These are phyloP conservation scores for Inga oerstediana DNA, from an alignment of 306 rosid species.

Conservation along the genomic window DNA sequence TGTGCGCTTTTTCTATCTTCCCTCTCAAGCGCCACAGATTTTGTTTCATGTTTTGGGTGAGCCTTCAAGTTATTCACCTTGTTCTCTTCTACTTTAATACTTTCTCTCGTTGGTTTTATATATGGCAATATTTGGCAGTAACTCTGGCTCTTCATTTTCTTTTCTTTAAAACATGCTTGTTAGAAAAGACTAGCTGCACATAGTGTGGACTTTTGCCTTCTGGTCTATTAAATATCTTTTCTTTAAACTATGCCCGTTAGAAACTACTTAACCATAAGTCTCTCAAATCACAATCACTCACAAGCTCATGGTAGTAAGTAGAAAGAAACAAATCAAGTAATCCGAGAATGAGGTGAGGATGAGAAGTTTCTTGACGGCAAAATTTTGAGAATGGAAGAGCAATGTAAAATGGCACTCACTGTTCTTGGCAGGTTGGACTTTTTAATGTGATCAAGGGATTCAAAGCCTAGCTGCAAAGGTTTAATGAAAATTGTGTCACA, in stretches of 20 bases:
- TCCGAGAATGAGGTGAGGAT: background rate
- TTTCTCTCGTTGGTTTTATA: background rate
- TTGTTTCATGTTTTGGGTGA: too few relatives aligned
- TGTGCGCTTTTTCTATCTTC: background rate
- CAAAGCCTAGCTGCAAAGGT: background rate
- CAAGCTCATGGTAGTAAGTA: background rate
- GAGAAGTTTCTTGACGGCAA: background rate
- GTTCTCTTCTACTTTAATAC: background rate
- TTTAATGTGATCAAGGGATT: background rate
- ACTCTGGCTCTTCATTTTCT: background rate
- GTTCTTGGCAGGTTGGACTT: background rate
- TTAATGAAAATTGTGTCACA: background rate
- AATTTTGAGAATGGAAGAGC: background rate
- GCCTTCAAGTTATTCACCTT: background rate
- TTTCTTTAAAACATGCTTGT: background rate
- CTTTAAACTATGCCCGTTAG: too few relatives aligned
- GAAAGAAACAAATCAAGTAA: background rate
- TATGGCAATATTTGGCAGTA: background rate
- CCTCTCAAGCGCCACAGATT: background rate
- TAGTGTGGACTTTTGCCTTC: background rate
- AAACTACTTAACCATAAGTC: background rate
- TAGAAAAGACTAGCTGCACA: background rate
- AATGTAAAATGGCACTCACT: background rate
- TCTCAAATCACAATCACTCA: background rate
- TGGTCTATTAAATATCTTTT: background rate